Evolutionary conservation across 2,329 filamentous ascomycete species (phyloP).

Genomic region (Fusarium chlamydosporum): DNA sequence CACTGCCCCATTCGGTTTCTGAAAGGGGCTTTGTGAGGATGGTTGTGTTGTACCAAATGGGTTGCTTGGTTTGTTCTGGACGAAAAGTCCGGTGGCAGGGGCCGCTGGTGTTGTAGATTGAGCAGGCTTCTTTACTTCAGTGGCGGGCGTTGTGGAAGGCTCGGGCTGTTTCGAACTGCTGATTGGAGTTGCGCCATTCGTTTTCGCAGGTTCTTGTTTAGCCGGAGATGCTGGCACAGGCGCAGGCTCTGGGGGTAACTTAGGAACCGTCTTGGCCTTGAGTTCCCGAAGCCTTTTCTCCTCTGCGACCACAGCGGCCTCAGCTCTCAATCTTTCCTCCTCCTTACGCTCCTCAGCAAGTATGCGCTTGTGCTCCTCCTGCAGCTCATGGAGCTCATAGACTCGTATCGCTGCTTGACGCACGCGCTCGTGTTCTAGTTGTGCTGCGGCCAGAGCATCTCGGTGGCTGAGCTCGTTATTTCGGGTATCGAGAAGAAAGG

Average conservation of each 20-base stretch:
- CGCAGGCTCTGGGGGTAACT: slow-evolving; percentile 58
- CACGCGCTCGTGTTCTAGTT: slow-evolving; percentile 76
- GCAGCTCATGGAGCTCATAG: slow-evolving; percentile 63
- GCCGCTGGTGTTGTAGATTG: slow-evolving; percentile 24
- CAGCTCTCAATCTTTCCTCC: slow-evolving; percentile 61
- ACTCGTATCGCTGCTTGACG: slow-evolving; percentile 65
- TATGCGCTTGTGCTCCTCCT: slow-evolving; percentile 62
- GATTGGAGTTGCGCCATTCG: slow-evolving; percentile 44
- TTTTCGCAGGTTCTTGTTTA: slow-evolving; percentile 41
- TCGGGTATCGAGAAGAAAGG: slow-evolving; percentile 72
- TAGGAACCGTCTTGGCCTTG: slow-evolving; percentile 61
- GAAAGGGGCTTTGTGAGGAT: slow-evolving; percentile 29
- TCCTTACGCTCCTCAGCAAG: slow-evolving; percentile 62
- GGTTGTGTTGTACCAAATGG: slow-evolving; percentile 42
- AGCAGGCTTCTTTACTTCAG: slow-evolving; percentile 41
- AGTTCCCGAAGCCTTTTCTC: slow-evolving; percentile 64
- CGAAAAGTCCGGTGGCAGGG: slow-evolving; percentile 42
- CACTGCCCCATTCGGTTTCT: slow-evolving; percentile 38
- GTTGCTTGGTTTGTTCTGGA: slow-evolving; percentile 46
- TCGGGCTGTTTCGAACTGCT: slow-evolving; percentile 42
- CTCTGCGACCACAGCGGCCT: slow-evolving; percentile 63
- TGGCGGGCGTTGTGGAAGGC: slow-evolving; percentile 39
- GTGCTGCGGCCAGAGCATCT: slow-evolving; percentile 75
- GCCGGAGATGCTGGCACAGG: slow-evolving; percentile 44
- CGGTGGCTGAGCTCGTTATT: slow-evolving; percentile 75